Evolutionary conservation across 441 rosid genomes (phyloP).

Genomic region (Brassica balearica): DNA sequence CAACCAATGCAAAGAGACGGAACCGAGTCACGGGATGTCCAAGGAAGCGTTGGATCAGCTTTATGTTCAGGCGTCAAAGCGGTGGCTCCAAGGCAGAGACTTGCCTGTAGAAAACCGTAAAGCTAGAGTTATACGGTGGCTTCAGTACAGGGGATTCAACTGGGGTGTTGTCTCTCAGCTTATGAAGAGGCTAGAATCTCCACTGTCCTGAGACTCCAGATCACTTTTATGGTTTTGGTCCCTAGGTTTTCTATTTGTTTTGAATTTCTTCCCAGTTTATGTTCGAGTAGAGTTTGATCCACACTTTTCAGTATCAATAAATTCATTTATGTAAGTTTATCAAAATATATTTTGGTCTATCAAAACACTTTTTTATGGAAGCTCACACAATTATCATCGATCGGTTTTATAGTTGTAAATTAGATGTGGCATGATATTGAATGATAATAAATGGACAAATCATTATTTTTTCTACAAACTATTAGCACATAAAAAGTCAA

Average conservation of each 20-base stretch:
- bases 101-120: slow-evolving; percentile 70
- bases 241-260: slow-evolving; percentile 6
- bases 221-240: background rate
- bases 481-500: background rate
- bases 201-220: slow-evolving; percentile 12
- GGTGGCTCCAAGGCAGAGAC: slow-evolving; percentile 74
- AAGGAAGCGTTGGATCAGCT: slow-evolving; percentile 74
- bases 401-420: background rate
- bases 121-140: slow-evolving; percentile 85
- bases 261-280: background rate
- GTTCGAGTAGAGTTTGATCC: background rate
- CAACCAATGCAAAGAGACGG: slow-evolving; percentile 47
- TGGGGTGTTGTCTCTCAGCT: slow-evolving; percentile 70
- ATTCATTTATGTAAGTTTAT: no score
- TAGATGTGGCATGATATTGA: background rate
- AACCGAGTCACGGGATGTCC: slow-evolving; percentile 64
- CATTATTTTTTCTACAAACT: background rate
- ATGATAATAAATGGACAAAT: background rate
- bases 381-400: background rate
- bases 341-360: background rate
- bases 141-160: slow-evolving; percentile 89
- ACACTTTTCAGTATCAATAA: slow-evolving; percentile 4
- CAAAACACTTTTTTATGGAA: background rate
- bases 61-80: slow-evolving; percentile 74
- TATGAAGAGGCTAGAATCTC: slow-evolving; percentile 68